Conservation (phyloP, 2,329 filamentous ascomycete species). For the Akanthomyces muscarius region DNA sequence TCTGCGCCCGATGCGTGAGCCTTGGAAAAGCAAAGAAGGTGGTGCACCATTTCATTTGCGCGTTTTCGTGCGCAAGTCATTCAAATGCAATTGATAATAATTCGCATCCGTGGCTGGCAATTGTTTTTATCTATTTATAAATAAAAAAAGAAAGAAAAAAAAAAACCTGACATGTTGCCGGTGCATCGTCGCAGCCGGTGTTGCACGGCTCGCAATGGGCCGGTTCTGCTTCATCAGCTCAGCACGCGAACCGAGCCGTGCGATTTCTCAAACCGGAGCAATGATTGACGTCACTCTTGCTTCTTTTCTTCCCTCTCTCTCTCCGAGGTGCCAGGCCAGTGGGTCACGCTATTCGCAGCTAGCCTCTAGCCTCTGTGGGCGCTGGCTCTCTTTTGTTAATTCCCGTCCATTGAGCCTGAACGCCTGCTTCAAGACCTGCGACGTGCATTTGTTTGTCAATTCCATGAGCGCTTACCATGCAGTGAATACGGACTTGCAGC, state of each 20-base stretch:
- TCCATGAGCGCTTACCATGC: background rate
- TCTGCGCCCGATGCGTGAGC: background rate
- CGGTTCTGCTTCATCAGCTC: background rate
- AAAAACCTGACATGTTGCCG: background rate
- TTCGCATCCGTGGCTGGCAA: too few relatives aligned
- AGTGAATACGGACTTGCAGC: too few relatives aligned
- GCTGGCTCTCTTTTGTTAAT: background rate
- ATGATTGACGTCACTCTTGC: conserved; percentile 13
- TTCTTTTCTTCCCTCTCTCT: background rate
- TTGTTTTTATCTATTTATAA: too few relatives aligned
- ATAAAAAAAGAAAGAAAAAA: background rate
- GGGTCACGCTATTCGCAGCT: background rate
- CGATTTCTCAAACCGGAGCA: background rate
- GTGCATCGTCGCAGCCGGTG: background rate
- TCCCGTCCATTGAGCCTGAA: background rate
- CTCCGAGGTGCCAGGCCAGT: background rate
- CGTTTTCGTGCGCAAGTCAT: too few relatives aligned
- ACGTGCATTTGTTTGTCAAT: background rate
- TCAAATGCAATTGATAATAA: background rate
- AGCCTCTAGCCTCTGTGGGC: too few relatives aligned
- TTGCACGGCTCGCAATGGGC: background rate
- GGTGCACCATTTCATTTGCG: background rate
- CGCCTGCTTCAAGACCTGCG: background rate
- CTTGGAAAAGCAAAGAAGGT: too few relatives aligned
- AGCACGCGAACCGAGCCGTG: background rate